Conservation (phyloP, 2,329 filamentous ascomycete species). For the Fusarium sp. region DNA sequence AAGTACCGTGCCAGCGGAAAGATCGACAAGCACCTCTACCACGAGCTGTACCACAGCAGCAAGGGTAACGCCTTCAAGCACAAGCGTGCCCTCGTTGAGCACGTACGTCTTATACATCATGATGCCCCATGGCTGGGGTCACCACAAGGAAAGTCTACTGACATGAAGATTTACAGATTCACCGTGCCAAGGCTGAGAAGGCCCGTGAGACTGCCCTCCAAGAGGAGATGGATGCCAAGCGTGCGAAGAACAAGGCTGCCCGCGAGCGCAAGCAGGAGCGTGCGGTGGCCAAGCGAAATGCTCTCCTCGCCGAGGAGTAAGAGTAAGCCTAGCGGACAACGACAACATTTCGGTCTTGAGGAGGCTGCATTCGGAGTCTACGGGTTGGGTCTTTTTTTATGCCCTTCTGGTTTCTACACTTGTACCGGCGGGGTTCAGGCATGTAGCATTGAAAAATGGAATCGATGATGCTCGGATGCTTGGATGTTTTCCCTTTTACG, state of each 20-base stretch:
- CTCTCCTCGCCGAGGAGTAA: conserved; percentile 78
- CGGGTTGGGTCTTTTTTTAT: conserved; percentile 69
- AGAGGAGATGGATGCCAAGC: conserved; percentile 99
- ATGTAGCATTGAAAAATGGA: conserved; percentile 72
- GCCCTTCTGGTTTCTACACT: conserved; percentile 65
- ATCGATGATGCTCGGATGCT: conserved; percentile 64
- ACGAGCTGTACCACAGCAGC: conserved; percentile 99
- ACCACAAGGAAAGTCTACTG: conserved; percentile 23
- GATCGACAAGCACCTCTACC: conserved; percentile 99
- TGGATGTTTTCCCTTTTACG: conserved; percentile 47
- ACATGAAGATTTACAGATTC: conserved; percentile 76
- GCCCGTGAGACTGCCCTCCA: conserved; percentile 94
- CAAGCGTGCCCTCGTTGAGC: conserved; percentile 99
- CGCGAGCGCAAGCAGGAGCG: conserved; percentile 98
- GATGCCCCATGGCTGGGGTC: not conserved
- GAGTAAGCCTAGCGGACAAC: conserved; percentile 66
- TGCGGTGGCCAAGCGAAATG: conserved; percentile 90
- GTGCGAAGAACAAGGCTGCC: conserved; percentile 99
- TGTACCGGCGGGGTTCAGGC: conserved; percentile 67
- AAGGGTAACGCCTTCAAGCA: conserved; percentile 99
- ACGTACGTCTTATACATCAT: conserved; percentile 79
- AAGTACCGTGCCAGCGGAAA: conserved; percentile 99
- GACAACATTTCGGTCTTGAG: conserved; percentile 64
- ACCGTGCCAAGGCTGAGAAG: conserved; percentile 99
- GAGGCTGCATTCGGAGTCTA: conserved; percentile 74